Conservation (phyloP, 1,139 yeast genomes). For the Spathaspora sp. region DNA sequence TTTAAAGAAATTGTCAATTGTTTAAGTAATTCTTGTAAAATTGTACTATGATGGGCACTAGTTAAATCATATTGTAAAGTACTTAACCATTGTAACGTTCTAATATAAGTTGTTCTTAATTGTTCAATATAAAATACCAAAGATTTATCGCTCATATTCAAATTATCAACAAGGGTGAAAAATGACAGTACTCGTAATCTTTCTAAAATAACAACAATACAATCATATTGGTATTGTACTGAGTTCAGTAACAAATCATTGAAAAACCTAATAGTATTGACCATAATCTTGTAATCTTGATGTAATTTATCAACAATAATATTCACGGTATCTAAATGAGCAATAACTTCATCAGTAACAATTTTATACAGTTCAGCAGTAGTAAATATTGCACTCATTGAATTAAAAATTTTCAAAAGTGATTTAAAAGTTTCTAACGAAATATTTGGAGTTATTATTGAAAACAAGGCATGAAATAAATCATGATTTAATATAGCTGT, state of each 20-base stretch:
- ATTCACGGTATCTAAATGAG: slow-evolving; percentile 43
- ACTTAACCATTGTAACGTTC: slow-evolving; percentile 39
- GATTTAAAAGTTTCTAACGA: slow-evolving; percentile 53
- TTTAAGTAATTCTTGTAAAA: slow-evolving; percentile 43
- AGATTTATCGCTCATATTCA: slow-evolving; percentile 26
- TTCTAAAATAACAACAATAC: slow-evolving; percentile 44
- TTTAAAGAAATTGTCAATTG: slow-evolving; percentile 43
- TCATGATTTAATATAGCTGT: slow-evolving; percentile 39
- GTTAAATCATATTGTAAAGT: slow-evolving; percentile 39
- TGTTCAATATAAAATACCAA: slow-evolving; percentile 33
- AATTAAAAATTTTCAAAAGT: slow-evolving; percentile 37
- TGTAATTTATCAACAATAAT: slow-evolving; percentile 38
- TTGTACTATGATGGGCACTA: slow-evolving; percentile 39
- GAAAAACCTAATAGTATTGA: slow-evolving; percentile 46
- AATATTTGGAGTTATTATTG: slow-evolving; percentile 45
- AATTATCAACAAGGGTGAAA: slow-evolving; percentile 41
- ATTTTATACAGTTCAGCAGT: slow-evolving; percentile 34
- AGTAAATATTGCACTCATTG: slow-evolving; percentile 14
- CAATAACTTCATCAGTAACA: slow-evolving; percentile 42
- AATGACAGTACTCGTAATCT: slow-evolving; percentile 47
- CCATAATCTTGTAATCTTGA: slow-evolving; percentile 46
- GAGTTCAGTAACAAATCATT: slow-evolving; percentile 47
- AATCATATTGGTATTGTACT: slow-evolving; percentile 37
- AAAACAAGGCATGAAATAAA: slow-evolving; percentile 43
- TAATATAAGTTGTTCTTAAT: slow-evolving; percentile 37